Conservation (phyloP, 345 rosid genomes). For the Syzygium aromaticum region DNA sequence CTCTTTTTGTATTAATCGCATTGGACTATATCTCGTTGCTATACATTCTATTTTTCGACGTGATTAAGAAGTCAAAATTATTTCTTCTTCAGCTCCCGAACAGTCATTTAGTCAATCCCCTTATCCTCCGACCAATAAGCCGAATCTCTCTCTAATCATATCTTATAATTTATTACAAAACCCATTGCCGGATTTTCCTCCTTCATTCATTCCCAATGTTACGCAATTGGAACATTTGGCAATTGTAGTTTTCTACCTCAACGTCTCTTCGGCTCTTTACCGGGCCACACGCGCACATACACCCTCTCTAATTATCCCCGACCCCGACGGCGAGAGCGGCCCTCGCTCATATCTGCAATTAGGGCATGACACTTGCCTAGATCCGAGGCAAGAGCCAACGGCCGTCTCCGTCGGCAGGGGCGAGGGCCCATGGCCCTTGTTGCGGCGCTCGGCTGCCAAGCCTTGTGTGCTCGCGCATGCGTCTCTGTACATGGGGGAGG, state of each 20-base stretch:
- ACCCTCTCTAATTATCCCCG: not conserved
- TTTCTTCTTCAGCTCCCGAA: not conserved
- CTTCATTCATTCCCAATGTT: not conserved
- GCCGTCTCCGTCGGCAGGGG: no score
- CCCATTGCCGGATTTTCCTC: not conserved
- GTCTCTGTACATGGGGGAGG: no score
- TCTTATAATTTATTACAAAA: not conserved
- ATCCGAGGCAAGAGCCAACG: not conserved
- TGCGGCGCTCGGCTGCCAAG: no score
- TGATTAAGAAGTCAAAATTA: not conserved
- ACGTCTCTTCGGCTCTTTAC: not conserved
- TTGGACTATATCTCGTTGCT: not conserved
- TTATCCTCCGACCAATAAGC: not conserved
- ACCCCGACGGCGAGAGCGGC: rapidly evolving
- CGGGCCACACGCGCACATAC: not conserved
- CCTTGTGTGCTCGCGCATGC: no score
- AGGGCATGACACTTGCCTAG: not conserved
- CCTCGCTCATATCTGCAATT: not conserved
- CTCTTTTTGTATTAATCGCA: not conserved
- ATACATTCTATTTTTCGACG: no score
- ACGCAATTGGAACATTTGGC: not conserved
- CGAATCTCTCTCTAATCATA: not conserved
- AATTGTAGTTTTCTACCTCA: not conserved
- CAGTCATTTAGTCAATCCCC: not conserved
- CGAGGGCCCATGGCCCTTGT: no score